Evolutionary conservation across 768 basidiomycete genomes (phyloP), one percentile per base, ranked within the genome.

Genomic region (Lyophyllum decastes): DNA sequence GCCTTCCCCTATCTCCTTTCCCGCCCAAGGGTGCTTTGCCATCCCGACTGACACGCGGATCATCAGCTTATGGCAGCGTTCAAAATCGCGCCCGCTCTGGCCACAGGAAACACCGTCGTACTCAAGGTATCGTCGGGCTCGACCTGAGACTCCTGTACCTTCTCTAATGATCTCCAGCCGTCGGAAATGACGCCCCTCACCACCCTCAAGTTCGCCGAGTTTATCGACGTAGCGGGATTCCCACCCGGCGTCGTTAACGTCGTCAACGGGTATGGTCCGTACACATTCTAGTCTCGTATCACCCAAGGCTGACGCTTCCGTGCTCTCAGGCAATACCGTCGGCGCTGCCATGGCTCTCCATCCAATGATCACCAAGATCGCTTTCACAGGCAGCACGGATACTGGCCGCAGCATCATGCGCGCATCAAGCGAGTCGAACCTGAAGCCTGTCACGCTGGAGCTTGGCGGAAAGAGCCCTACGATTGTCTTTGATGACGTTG

Each of bases 391-490:
- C 1, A 89, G 87, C 56, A 90, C 90, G 0, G 72, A 86, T 27
- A 83, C 87, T 25, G 94, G 94, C 7, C 82, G 91, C 12, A 85
- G 84, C 62, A 81, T 95, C 68, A 78, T 93, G 81, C 84, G 91
- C 61, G 87, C 90, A 4, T 81, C 93, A 2, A 83, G 90, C 1
- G 83, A 85, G 69, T 85, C 83, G 38, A 96, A 96, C 68, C 70
- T 96, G 63, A 96, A 96, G 76, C 83, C 82, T 57, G 86, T 92
- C 47, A 89, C 90, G 1, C 82, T 93, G 34, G 91, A 93, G 72
- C 80, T 93, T 49, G 91, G 92, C 11, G 90, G 89, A 33, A 90
- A 91, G 78, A 84, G 78, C 53, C 86, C 86, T 0, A 82, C 73
- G 43, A 80, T 93, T 61, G 77, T 93, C 59, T 91, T 89, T 65